Conservation (phyloP, 352 stramenopile genomes). For the Pythium aquatile region DNA sequence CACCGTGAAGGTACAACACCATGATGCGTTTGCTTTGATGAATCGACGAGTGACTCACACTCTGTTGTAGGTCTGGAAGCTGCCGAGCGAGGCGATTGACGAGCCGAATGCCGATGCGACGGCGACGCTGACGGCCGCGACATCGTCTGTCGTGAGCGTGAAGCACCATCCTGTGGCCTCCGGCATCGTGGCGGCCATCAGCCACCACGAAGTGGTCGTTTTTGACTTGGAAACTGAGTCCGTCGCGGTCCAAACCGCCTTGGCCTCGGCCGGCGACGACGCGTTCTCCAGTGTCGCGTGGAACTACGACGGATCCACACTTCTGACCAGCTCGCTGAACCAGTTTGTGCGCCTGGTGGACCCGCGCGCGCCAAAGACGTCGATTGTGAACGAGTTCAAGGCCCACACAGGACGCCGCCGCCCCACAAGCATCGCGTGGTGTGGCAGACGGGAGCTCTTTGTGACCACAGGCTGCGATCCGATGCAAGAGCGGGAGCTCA, state of each 20-base stretch:
- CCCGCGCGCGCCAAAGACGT: constrained; percentile 31
- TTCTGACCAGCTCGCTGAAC: constrained; percentile 43
- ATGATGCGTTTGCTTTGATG: not conserved
- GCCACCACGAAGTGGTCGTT: constrained; percentile 38
- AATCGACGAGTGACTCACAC: not conserved
- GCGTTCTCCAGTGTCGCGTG: constrained; percentile 32
- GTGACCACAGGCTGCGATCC: constrained; percentile 57
- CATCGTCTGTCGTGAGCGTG: constrained; percentile 36
- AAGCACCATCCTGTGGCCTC: constrained; percentile 55
- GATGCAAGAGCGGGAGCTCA: constrained; percentile 74
- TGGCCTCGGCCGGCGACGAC: constrained; percentile 11
- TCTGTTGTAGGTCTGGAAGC: constrained; percentile 49
- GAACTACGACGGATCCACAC: constrained; percentile 68
- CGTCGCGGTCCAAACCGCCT: constrained; percentile 18
- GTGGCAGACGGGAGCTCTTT: constrained; percentile 48
- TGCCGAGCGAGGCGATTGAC: constrained; percentile 28
- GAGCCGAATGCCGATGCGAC: constrained; percentile 21
- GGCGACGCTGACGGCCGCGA: constrained; percentile 20
- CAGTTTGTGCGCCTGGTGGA: constrained; percentile 56
- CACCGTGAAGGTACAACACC: constrained; percentile 38
- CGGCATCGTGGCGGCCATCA: constrained; percentile 43
- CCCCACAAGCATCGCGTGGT: constrained; percentile 55
- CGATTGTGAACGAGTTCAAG: constrained; percentile 22
- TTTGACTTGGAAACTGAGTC: constrained; percentile 46
- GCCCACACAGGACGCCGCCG: constrained; percentile 50